A percentile compares a stretch with the other conserved stretches of the same genome.
Evolutionary conservation across 805 yeast species (phyloP).

Genomic region (Komagataella phaffii): DNA sequence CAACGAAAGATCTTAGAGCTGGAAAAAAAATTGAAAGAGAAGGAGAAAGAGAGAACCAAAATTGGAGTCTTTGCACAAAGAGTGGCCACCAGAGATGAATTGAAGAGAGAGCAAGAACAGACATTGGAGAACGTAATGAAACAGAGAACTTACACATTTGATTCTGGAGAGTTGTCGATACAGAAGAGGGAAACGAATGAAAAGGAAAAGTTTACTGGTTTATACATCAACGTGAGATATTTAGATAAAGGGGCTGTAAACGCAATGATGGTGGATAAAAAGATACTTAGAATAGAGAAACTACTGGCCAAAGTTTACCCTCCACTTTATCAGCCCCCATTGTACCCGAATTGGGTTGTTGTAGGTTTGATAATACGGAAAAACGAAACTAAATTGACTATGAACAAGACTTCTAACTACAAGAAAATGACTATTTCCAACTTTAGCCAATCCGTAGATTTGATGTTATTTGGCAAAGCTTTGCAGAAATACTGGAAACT

Average conservation of each 20-base stretch:
- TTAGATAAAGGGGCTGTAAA: conserved; percentile 22
- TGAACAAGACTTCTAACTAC: conserved; percentile 31
- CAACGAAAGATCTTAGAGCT: not conserved
- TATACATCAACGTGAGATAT: conserved; percentile 31
- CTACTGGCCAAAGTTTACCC: conserved; percentile 53
- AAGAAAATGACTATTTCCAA: conserved; percentile 55
- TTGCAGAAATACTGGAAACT: conserved; percentile 64
- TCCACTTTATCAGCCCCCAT: conserved; percentile 58
- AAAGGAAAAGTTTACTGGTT: conserved; percentile 31
- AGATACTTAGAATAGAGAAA: conserved; percentile 43
- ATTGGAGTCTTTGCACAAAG: not conserved
- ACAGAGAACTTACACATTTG: not conserved
- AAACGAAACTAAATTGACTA: conserved; percentile 33
- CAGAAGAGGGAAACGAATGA: conserved; percentile 16
- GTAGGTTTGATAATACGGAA: conserved; percentile 58
- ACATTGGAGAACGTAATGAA: not conserved
- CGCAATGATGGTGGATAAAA: conserved; percentile 29
- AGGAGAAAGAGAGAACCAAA: not conserved
- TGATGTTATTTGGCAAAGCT: conserved; percentile 55
- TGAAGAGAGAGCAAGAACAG: not conserved
- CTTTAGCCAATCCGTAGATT: conserved; percentile 42
- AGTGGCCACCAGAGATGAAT: not conserved
- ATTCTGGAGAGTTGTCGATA: not conserved
- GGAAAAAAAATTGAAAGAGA: not conserved
- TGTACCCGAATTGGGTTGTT: conserved; percentile 65